Base-by-base conservation (phyloP, 495 filamentous ascomycete genomes). In the Xanthoparmelia taractica region DNA sequence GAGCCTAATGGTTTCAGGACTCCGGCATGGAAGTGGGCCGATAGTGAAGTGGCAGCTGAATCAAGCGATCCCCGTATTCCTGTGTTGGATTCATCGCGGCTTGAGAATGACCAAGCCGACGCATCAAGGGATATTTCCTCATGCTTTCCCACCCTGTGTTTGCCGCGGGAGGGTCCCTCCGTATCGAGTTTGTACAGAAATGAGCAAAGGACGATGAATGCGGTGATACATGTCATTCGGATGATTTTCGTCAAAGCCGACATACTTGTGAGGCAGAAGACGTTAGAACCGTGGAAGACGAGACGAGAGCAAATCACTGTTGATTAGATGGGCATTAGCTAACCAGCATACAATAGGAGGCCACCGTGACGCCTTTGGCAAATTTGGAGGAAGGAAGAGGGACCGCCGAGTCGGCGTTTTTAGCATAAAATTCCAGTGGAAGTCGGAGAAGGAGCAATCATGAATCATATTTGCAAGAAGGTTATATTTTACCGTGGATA, bases 1-100 rank as follows among this genome's bases (percentile, higher is more conserved):
- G 72, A 67, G 4, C 78, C 78, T 3, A 65, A 69, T 4, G 77
- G 73, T 62, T 79, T 80, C 10, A 76, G 70, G 1, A 65, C 69
- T 1, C 80, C 79, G n/a, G 77, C 64, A 20, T 61, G 40, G 43
- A 68, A 59, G 43, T 52, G 25, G 33, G 31, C 25, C 20, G 45
- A 36, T 7, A 7, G 3, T 36, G 33, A 38, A 27, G 41, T 20
- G 3, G 25, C 31, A 29, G 34, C 29, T 27, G 52, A 15, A 20
- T 63, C 27, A 2, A 13, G 10, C 11, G 29, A 10, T 5, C 8
- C 27, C 8, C n/a, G 12, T 8, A 20, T 2, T 45, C 23, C 8
- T 33, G 37, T 17, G 33, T 23, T 34, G 41, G 60, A 57, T 7
- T 15, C 37, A 33, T 41, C 18, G 3, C 43, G 41, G 38, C 20